Base-by-base conservation (phyloP, 805 yeast species). In the Wickerhamomyces rabaulensis region DNA sequence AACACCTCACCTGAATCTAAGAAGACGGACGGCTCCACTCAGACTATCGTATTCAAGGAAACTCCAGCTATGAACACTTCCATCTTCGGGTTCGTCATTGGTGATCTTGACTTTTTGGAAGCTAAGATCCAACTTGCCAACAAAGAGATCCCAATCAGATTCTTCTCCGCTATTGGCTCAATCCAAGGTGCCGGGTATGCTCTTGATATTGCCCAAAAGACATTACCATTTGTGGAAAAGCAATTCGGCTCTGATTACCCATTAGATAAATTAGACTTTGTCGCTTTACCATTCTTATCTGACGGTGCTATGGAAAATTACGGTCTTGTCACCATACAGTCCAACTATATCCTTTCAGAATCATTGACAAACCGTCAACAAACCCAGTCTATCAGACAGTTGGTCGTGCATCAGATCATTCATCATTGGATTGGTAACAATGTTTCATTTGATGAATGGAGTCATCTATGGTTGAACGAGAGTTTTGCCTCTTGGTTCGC, bases 271-370 rank as follows among this genome's bases (percentile, higher is more conserved):
- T 63, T 87, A 22, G 94, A 86, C 58, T 65, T 87, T 41, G 77
- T 82, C 4, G 77, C 86, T 1, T 62, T 87, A 9, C 94, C 94
- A 9, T 83, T 80, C 54, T 67, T 87, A 46, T 73, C 80, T 25
- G 92, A 85, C 60, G 86, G 87, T 48, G 95, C 87, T 2, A 86
- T 84, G 81, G 95, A 87, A 60, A 85, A 86, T 60, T 82, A 84
- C 78, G 86, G 88, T 4, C 64, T 84, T 65, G 72, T 87, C 43
- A 77, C 84, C 2, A 70, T 83, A 8, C 74, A 81, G 45, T 73
- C 76, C 43, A 73, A 74, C 40, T 82, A 79, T 52, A 53, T 76
- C 8, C 50, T 77, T 17, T 51, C 73, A 15, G 68, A 74, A 0
- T 54, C 60, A 1, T 51, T 70, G 39, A 57, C 63, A 4, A 46